A percentile compares a stretch with the other conserved stretches of the same genome.
phyloP scores from a whole-genome alignment of 2,329 filamentous ascomycete genomes.

The Cladosporium sp. region DNA sequence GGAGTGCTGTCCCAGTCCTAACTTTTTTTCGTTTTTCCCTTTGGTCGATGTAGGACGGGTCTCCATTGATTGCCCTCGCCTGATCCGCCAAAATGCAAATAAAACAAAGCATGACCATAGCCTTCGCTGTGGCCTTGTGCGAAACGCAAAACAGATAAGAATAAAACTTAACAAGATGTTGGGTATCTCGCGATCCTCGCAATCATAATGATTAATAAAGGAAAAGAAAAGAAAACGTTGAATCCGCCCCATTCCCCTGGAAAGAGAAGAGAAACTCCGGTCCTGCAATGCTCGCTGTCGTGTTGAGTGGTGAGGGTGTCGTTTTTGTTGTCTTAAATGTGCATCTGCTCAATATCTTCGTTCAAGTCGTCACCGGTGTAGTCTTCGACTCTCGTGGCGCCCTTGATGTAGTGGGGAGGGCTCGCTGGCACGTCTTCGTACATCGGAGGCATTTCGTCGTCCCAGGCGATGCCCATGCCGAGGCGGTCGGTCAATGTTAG shows the following conservation, averaged over 20 bases:
- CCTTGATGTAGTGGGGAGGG: constrained; percentile 60
- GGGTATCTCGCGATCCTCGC: constrained; percentile 18
- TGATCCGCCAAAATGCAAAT: background rate
- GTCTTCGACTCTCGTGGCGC: constrained; percentile 42
- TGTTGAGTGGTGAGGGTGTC: background rate
- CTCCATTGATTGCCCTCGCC: background rate
- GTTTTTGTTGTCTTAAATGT: background rate
- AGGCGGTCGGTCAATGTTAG: constrained; percentile 77
- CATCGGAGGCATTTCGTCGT: constrained; percentile 89
- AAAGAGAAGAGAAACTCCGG: background rate
- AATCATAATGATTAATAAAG: background rate
- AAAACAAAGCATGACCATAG: background rate
- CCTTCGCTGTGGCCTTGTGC: background rate
- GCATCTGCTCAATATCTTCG: constrained; percentile 40
- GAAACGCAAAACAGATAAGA: background rate
- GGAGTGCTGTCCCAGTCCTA: constrained; percentile 16
- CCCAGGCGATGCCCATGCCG: constrained; percentile 92
- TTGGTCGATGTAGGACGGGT: background rate
- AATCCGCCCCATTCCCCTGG: background rate
- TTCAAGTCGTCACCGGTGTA: constrained; percentile 49
- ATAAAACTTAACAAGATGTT: background rate
- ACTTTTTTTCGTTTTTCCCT: background rate
- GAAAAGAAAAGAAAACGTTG: background rate
- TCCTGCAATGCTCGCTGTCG: background rate
- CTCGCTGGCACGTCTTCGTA: constrained; percentile 91